These are phyloP conservation scores for Flaveria robusta DNA, from an alignment of 129 eudicot species.

Conservation along the genomic window DNA sequence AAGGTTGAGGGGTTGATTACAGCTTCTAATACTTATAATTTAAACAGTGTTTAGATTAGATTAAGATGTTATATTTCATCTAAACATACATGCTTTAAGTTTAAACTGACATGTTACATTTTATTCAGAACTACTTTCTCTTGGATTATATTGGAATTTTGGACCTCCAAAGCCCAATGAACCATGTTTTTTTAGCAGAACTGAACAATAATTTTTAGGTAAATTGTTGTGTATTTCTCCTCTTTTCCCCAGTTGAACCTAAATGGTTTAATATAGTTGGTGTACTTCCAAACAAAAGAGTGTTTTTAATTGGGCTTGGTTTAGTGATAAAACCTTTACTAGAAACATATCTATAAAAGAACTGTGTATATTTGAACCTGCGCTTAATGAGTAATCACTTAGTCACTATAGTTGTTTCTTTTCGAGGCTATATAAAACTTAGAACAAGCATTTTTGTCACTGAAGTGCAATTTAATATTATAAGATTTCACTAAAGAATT, in stretches of 20 bases:
- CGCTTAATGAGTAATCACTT: too few relatives aligned
- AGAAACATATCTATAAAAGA: background rate
- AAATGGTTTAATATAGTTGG: conserved; percentile 1
- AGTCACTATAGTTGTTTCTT: background rate
- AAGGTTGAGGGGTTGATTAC: background rate
- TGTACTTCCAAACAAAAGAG: background rate
- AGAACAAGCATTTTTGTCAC: background rate
- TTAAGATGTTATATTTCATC: background rate
- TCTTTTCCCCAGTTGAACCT: background rate
- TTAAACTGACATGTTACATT: background rate
- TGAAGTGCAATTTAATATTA: background rate
- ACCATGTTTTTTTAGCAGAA: conserved; percentile 5
- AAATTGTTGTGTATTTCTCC: background rate
- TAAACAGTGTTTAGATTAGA: background rate
- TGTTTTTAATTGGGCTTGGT: background rate
- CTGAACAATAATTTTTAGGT: background rate
- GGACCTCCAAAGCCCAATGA: background rate
- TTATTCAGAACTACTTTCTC: background rate
- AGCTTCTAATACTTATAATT: background rate
- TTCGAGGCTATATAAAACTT: background rate
- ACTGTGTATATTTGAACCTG: background rate
- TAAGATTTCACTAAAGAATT: too few relatives aligned
- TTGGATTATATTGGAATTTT: background rate
- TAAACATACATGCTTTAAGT: background rate
- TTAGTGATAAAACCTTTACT: background rate